phyloP scores from a whole-genome alignment of 441 rosid species.

The Corymbia calophylla region DNA sequence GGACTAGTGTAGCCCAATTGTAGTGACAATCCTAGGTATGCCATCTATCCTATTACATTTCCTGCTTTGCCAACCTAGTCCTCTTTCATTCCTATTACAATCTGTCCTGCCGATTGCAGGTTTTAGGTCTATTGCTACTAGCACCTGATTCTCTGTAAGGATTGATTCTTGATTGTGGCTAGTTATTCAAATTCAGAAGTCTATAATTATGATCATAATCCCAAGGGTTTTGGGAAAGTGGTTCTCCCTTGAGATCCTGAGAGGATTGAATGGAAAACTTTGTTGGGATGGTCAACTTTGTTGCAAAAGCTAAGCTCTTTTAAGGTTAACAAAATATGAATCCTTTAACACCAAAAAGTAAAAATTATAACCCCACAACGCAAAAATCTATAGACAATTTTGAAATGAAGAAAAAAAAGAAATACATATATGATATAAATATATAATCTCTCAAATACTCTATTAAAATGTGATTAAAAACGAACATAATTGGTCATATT shows the following conservation, averaged over 20 bases:
- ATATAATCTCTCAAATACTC: neutral
- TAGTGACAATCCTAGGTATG: neutral
- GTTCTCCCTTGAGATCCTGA: neutral
- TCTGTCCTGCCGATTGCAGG: neutral
- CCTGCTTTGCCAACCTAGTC: neutral
- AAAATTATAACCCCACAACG: neutral
- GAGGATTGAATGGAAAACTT: neutral
- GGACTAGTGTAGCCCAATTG: neutral
- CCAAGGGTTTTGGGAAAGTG: neutral
- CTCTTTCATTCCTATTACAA: neutral
- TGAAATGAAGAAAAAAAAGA: accelerated
- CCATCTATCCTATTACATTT: neutral
- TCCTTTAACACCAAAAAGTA: neutral
- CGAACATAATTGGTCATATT: accelerated
- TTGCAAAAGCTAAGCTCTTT: too few relatives aligned
- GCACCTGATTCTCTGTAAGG: neutral
- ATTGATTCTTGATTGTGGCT: neutral
- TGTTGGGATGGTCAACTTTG: neutral
- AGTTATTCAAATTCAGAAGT: neutral
- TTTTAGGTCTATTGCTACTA: neutral
- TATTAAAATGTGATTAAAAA: neutral
- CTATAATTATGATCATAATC: neutral
- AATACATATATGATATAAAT: too few relatives aligned
- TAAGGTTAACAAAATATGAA: neutral
- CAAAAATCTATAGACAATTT: neutral